A percentile compares a stretch with the other conserved stretches of the same genome.
These are phyloP conservation scores for Rubus parviflorus DNA, from an alignment of 306 rosid genomes.

Conservation along the genomic window DNA sequence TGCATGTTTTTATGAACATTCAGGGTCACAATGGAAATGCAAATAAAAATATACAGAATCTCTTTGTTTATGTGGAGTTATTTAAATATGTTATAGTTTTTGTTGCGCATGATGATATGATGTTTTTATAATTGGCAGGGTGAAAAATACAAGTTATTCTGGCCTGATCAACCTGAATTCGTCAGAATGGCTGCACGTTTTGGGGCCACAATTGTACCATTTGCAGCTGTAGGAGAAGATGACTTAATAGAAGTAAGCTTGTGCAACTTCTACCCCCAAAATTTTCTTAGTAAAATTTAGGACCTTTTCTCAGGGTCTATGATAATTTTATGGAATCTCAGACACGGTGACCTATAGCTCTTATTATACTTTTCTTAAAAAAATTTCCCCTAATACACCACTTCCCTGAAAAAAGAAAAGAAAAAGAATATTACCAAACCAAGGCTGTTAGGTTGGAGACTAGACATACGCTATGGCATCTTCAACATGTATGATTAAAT, in stretches of 20 bases:
- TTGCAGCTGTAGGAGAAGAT: conserved; percentile 94
- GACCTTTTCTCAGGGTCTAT: not conserved
- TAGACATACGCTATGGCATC: not conserved
- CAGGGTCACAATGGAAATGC: not conserved
- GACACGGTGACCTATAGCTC: not conserved
- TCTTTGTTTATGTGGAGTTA: not conserved
- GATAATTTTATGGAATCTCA: not conserved
- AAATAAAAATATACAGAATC: not conserved
- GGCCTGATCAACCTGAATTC: conserved; percentile 88
- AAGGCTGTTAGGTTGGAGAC: not conserved
- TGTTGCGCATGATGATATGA: conserved; percentile 16
- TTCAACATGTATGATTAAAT: not conserved
- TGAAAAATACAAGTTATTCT: conserved; percentile 77
- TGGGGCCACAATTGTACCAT: conserved; percentile 94
- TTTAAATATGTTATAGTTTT: not conserved
- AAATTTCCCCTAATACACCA: not conserved
- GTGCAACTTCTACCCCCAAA: conserved; percentile 8
- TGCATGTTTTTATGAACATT: not conserved
- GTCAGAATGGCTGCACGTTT: conserved; percentile 96
- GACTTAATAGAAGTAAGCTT: conserved; percentile 69
- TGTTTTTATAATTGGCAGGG: conserved; percentile 53
- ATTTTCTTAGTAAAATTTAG: not conserved
- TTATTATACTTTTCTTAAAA: not conserved
- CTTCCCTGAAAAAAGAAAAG: not conserved
- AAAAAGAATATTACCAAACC: not conserved